Evolutionary conservation across 23 red algal genomes (phyloP).

Genomic region (Chondrus crispus): DNA sequence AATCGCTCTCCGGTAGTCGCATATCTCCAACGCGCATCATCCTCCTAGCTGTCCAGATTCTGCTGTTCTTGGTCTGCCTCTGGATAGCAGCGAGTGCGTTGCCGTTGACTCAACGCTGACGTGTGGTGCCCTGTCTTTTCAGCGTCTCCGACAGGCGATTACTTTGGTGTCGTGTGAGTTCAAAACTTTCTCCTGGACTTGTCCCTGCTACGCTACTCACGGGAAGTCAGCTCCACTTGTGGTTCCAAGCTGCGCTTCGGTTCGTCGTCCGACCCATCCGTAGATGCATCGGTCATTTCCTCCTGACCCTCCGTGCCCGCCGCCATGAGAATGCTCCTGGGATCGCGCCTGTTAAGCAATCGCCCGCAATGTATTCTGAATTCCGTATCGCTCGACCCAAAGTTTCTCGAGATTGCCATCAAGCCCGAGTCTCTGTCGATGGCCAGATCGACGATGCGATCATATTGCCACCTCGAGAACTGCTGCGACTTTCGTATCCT

Average conservation of each 20-base stretch:
- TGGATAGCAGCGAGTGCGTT: too few relatives aligned
- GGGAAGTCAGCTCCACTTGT: conserved; percentile 44
- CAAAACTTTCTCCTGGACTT: too few relatives aligned
- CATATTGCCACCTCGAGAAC: conserved; percentile 70
- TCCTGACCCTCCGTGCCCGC: neutral
- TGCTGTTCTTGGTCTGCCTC: too few relatives aligned
- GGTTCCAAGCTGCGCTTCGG: conserved; percentile 9
- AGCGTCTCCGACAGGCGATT: too few relatives aligned
- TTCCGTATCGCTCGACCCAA: conserved; percentile 48
- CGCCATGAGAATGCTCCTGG: conserved; percentile 48
- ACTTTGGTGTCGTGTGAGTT: too few relatives aligned
- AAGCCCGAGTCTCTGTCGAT: conserved; percentile 79
- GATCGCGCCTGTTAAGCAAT: conserved; percentile 55
- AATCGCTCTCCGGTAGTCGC: too few relatives aligned
- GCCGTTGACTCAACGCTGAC: too few relatives aligned
- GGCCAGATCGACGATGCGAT: conserved; percentile 84
- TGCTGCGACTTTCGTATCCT: conserved; percentile 33
- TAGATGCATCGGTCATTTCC: neutral
- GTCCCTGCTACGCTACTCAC: too few relatives aligned
- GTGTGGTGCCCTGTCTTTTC: too few relatives aligned
- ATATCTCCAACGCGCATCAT: too few relatives aligned
- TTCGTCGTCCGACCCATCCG: neutral
- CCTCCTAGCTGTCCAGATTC: too few relatives aligned
- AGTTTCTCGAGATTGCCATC: conserved; percentile 69
- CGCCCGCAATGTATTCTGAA: conserved; percentile 66